Evolutionary conservation across 108 stramenopile genomes (phyloP), one percentile per base, ranked within the genome.

Genomic region (Epithemia pelagica): DNA sequence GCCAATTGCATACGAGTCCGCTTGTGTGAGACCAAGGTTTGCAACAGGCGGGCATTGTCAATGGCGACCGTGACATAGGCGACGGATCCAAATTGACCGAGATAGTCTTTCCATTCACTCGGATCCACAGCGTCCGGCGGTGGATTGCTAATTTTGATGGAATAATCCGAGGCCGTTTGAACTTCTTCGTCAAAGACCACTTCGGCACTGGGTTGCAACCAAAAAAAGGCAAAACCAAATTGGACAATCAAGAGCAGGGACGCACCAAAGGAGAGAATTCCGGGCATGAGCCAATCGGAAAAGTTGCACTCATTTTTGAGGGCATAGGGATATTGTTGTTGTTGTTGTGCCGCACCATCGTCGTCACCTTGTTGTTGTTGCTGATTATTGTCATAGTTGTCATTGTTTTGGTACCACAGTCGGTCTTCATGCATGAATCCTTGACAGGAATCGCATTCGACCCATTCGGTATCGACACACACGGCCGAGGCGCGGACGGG

Each of bases 21-120:
- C 31, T 78, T 52, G n/a, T 75, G 66, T 32, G 58, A 24, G 1
- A 79, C 46, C 2, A 84, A 32, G 22, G 61, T 62, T 20, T 66
- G 59, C 28, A 83, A 25, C 1, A 86, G 76, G 23, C 30, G 25
- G 20, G 68, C 70, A 54, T 86, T 86, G 55, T 79, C 63, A 25
- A 81, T 54, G n/a, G 80, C 78, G n/a, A 86, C 70, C 30, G 82
- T 82, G 22, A 78, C 58, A 21, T 72, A 31, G 10, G 74, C 73
- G 28, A 87, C 82, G 56, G 25, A 7, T 5, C 56, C 61, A 61
- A 21, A n/a, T 7, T 21, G 21, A 61, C 18, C 31, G 1, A 75
- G 70, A 53, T 69, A 75, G 0, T 65, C 27, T 66, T 23, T 64
- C 74, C 74, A 75, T 65, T 75, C 74, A 3, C 57, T 68, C 1